A percentile compares a stretch with the other conserved stretches of the same genome.
phyloP scores from a whole-genome alignment of 345 rosid genomes.

The Psidium guajava region DNA sequence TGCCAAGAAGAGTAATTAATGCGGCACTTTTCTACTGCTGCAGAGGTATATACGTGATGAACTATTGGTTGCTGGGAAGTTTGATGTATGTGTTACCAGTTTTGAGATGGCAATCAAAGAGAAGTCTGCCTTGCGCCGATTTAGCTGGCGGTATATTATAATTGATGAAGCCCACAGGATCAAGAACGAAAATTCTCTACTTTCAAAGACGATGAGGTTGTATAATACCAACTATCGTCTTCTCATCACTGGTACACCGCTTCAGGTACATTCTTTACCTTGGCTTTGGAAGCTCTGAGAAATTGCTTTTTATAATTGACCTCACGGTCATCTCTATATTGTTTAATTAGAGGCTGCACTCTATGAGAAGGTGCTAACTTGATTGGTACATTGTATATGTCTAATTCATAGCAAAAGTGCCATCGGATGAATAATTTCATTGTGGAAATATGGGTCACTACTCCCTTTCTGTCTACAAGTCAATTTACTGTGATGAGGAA shows the following conservation, averaged over 20 bases:
- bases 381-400: not conserved
- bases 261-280: conserved; percentile 50
- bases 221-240: conserved; percentile 82
- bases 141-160: conserved; percentile 95
- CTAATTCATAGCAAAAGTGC: not conserved
- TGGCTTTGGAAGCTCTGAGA: not conserved
- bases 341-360: not conserved
- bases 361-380: not conserved
- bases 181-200: conserved; percentile 90
- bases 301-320: not conserved
- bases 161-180: conserved; percentile 98
- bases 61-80: conserved; percentile 89
- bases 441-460: not conserved
- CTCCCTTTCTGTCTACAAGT: not conserved
- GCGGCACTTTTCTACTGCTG: not conserved
- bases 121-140: conserved; percentile 78
- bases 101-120: conserved; percentile 99
- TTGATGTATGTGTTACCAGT: conserved; percentile 97
- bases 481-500: not conserved
- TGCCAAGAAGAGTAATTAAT: not conserved
- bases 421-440: not conserved
- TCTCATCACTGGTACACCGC: conserved; percentile 96
- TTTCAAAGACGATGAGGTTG: conserved; percentile 93
- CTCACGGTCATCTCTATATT: not conserved
- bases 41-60: conserved; percentile 93